phyloP scores from a whole-genome alignment of 306 rosid genomes.

The Inga oerstediana region DNA sequence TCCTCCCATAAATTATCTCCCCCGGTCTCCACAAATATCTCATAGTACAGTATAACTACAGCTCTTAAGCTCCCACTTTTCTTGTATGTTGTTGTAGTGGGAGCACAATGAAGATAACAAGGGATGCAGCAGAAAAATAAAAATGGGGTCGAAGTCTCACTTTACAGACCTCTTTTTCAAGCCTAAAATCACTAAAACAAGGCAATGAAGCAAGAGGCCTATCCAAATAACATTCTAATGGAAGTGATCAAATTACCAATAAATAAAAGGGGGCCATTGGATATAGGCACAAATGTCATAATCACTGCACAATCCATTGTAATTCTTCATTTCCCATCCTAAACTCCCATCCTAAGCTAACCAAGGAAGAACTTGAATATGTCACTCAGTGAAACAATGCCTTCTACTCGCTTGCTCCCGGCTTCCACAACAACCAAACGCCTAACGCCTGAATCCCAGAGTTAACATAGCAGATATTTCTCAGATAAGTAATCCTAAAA shows the following conservation, averaged over 20 bases:
- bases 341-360: conserved; percentile 36
- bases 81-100: conserved; percentile 51
- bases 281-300: conserved; percentile 37
- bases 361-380: conserved; percentile 86
- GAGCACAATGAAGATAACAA: conserved; percentile 47
- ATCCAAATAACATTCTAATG: conserved; percentile 58
- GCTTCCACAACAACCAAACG: conserved; percentile 96
- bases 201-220: conserved; percentile 71
- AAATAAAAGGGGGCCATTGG: conserved; percentile 25
- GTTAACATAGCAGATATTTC: conserved; percentile 8
- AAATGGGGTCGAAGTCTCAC: conserved; percentile 53
- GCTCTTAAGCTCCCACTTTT: conserved; percentile 45
- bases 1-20: conserved; percentile 41
- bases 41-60: conserved; percentile 48
- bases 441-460: conserved; percentile 68
- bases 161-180: conserved; percentile 77
- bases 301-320: conserved; percentile 40
- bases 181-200: conserved; percentile 81
- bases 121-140: conserved; percentile 52
- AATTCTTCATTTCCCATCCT: conserved; percentile 29
- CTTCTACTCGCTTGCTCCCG: conserved; percentile 96
- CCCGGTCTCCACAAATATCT: conserved; percentile 32
- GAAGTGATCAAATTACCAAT: conserved; percentile 52
- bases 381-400: conserved; percentile 83
- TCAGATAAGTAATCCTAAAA: conserved; percentile 4